phyloP scores from a whole-genome alignment of 2,329 filamentous ascomycete genomes.

The Xylaria sp. region DNA sequence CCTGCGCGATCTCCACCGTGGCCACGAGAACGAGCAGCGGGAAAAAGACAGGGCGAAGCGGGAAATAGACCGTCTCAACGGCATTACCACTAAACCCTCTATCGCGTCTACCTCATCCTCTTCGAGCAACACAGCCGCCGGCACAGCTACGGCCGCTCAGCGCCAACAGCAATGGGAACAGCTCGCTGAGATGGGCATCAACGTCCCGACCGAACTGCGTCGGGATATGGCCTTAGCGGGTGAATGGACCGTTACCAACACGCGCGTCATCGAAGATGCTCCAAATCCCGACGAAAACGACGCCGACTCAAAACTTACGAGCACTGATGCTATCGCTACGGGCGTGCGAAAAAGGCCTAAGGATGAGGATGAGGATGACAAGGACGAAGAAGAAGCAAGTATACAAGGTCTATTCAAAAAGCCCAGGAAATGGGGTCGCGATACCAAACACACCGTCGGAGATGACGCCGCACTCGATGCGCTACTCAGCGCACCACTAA shows the following conservation, averaged over 20 bases:
- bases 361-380: conserved; percentile 53
- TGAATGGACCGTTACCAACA: conserved; percentile 82
- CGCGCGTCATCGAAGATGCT: conserved; percentile 65
- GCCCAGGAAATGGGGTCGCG: conserved; percentile 65
- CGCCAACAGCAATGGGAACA: conserved; percentile 88
- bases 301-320: conserved; percentile 50
- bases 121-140: conserved; percentile 24
- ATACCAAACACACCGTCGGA: conserved; percentile 61
- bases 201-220: conserved; percentile 81
- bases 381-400: conserved; percentile 69
- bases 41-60: conserved; percentile 85
- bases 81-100: conserved; percentile 67
- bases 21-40: conserved; percentile 81
- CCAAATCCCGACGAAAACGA: conserved; percentile 54
- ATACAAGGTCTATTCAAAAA: conserved; percentile 70
- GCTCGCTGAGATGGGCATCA: conserved; percentile 86
- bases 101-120: conserved; percentile 48
- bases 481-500: conserved; percentile 59
- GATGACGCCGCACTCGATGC: conserved; percentile 71
- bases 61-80: conserved; percentile 88
- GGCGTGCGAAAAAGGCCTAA: conserved; percentile 69
- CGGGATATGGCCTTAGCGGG: conserved; percentile 87
- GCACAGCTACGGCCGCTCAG: conserved; percentile 68
- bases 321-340: conserved; percentile 61
- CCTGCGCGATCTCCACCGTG: conserved; percentile 86